These are phyloP conservation scores for Penicillium sp. DNA, from an alignment of 2,329 filamentous ascomycete species.

Conservation along the genomic window DNA sequence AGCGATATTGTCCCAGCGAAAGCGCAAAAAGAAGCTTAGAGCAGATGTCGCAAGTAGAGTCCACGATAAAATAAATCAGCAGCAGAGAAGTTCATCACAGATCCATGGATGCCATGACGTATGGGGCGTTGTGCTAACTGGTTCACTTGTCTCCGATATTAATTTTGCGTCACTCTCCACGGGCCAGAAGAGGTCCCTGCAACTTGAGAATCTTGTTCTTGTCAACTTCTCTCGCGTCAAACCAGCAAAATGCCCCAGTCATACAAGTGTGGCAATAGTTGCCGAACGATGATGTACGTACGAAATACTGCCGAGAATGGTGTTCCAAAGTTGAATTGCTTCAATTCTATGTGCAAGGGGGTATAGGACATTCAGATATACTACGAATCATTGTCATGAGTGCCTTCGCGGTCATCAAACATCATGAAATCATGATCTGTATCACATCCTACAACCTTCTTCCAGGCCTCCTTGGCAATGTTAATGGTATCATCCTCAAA, in stretches of 20 bases:
- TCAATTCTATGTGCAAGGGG: conserved; percentile 4
- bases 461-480: conserved; percentile 71
- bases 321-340: neutral
- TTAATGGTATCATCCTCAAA: conserved; percentile 73
- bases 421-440: conserved; percentile 66
- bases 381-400: conserved; percentile 52
- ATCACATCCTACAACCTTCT: conserved; percentile 58
- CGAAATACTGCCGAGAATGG: neutral
- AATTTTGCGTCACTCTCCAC: conserved; percentile 11
- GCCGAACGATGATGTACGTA: no score
- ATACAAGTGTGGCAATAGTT: no score
- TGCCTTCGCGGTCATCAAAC: conserved; percentile 73
- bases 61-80: neutral
- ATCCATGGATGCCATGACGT: conserved; percentile 21
- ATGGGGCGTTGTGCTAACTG: conserved; percentile 25
- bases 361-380: conserved; percentile 2
- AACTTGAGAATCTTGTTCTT: neutral
- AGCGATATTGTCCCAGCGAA: neutral
- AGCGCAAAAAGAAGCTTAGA: neutral
- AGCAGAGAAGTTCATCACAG: conserved; percentile 12
- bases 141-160: conserved; percentile 18
- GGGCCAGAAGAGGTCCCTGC: neutral
- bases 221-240: no score
- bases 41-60: neutral
- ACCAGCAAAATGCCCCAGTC: no score